A percentile compares a stretch with the other conserved stretches of the same genome.
phyloP scores from a whole-genome alignment of 2,329 filamentous ascomycete genomes.

The Hymenoscyphus albidus region DNA sequence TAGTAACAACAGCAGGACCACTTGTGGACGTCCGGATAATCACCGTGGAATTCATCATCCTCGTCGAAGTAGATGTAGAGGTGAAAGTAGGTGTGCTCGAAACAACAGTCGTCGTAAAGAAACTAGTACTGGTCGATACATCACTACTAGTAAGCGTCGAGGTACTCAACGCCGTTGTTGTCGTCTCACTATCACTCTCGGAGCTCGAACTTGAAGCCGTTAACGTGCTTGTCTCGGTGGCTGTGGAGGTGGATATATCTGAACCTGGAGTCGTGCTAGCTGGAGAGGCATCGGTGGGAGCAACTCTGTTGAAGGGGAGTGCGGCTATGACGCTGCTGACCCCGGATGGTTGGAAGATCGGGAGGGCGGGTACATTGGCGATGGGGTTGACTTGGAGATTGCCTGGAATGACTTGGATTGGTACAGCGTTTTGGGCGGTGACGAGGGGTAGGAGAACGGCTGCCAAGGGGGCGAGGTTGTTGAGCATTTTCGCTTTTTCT shows the following conservation, averaged over 20 bases:
- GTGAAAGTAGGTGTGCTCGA: background rate
- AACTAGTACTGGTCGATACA: background rate
- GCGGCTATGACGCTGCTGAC: too few species aligned
- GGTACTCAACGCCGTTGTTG: background rate
- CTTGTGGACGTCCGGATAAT: background rate
- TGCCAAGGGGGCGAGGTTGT: background rate
- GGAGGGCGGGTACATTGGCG: background rate
- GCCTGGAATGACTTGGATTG: constrained; percentile 3
- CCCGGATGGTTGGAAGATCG: background rate
- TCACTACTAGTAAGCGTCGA: too few species aligned
- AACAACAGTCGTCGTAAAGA: background rate
- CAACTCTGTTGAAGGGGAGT: too few species aligned
- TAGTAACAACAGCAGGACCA: background rate
- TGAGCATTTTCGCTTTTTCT: background rate
- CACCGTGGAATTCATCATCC: background rate
- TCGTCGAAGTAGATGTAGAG: background rate
- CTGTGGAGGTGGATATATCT: background rate
- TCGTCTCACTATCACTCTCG: background rate
- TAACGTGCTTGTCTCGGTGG: background rate
- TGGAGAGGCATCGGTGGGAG: background rate
- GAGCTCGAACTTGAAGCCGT: background rate
- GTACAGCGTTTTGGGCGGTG: background rate
- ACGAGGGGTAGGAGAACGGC: constrained; percentile 1
- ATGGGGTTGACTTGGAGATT: background rate
- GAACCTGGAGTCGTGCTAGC: too few species aligned